Evolutionary conservation across 352 stramenopile species (phyloP).

Genomic region (Phytopythium montanum): DNA sequence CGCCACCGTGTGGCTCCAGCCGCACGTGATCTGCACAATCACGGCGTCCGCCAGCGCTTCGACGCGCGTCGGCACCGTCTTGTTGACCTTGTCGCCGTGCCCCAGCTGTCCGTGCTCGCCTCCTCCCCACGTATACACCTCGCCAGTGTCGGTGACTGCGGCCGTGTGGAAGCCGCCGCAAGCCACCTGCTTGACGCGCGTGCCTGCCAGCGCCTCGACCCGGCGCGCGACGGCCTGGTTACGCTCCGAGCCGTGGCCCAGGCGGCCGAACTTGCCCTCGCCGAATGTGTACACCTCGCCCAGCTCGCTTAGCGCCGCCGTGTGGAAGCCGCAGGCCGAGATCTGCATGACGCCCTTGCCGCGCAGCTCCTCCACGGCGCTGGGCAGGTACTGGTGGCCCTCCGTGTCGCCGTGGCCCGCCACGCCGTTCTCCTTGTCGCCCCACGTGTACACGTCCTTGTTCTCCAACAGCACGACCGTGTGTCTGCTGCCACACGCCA

Average conservation of each 20-base stretch:
- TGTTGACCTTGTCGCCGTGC: slow-evolving; percentile 96
- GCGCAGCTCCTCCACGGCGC: slow-evolving; percentile 85
- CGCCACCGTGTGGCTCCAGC: slow-evolving; percentile 95
- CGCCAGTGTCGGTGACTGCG: slow-evolving; percentile 78
- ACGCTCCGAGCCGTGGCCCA: slow-evolving; percentile 82
- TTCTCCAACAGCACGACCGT: slow-evolving; percentile 90
- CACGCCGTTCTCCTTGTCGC: slow-evolving; percentile 95
- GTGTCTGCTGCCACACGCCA: slow-evolving; percentile 94
- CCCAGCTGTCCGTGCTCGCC: slow-evolving; percentile 95
- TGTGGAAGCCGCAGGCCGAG: slow-evolving; percentile 86
- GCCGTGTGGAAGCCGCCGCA: slow-evolving; percentile 88
- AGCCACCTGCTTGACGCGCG: slow-evolving; percentile 83
- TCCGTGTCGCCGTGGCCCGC: slow-evolving; percentile 93
- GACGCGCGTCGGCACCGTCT: slow-evolving; percentile 91
- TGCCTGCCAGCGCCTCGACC: slow-evolving; percentile 66
- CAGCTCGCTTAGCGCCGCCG: slow-evolving; percentile 71
- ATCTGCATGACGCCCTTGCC: slow-evolving; percentile 88
- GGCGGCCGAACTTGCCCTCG: slow-evolving; percentile 88
- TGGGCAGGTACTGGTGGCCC: slow-evolving; percentile 94
- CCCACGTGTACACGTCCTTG: slow-evolving; percentile 92
- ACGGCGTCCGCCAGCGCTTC: slow-evolving; percentile 86
- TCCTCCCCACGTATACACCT: slow-evolving; percentile 88
- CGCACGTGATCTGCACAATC: slow-evolving; percentile 94
- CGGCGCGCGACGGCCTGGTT: slow-evolving; percentile 75
- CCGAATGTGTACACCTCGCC: slow-evolving; percentile 94